Conservation (phyloP, 345 rosid genomes). For the Rubroshorea leprosula region DNA sequence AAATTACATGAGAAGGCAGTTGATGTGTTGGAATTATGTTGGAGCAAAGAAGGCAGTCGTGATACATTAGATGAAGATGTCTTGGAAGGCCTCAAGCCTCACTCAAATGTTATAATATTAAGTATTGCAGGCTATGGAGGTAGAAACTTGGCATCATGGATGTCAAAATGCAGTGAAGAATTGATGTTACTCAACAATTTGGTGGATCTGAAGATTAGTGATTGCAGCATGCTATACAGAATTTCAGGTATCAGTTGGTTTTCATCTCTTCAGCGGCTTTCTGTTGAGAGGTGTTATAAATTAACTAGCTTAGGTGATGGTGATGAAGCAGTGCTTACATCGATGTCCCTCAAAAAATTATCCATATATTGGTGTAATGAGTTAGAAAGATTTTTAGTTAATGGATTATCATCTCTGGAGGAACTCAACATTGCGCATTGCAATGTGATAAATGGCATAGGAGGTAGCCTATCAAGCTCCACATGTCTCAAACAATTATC, state of each 20-base stretch:
- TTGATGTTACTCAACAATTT: neutral
- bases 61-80: neutral
- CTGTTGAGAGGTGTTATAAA: neutral
- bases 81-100: neutral
- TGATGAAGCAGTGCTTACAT: no score
- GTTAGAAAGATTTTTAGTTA: neutral
- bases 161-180: neutral
- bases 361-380: neutral
- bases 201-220: neutral
- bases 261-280: neutral
- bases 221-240: neutral
- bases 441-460: neutral
- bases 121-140: neutral
- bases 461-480: neutral
- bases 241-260: neutral
- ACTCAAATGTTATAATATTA: neutral
- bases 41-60: neutral
- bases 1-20: neutral
- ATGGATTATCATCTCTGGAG: neutral
- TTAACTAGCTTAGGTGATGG: neutral
- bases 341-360: neutral
- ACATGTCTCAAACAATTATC: neutral
- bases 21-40: neutral
- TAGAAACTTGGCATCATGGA: neutral
- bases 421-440: neutral